Percentiles rank a stretch among this genome's conserved stretches.
phyloP scores from a whole-genome alignment of 768 basidiomycete genomes.

The Omphalotus guepiniiformis region DNA sequence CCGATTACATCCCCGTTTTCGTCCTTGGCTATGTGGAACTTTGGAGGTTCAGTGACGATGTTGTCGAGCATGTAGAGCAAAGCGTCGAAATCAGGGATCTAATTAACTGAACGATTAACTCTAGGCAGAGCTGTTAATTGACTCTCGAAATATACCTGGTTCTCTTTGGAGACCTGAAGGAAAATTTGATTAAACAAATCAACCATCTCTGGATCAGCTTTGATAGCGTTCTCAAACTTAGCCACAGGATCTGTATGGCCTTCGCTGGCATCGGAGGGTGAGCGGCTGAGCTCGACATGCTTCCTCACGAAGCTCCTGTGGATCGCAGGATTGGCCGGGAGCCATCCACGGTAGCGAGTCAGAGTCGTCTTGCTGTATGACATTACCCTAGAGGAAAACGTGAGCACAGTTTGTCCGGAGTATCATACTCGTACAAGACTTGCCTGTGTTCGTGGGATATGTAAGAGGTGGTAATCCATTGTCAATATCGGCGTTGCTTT shows the following conservation, averaged over 20 bases:
- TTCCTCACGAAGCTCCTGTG: conserved; percentile 2
- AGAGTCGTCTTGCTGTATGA: conserved; percentile 5
- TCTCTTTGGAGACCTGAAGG: conserved; percentile 2
- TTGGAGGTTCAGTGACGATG: neutral
- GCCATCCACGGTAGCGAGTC: conserved; percentile 10
- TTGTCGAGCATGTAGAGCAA: neutral
- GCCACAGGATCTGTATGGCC: neutral
- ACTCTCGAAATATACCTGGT: neutral
- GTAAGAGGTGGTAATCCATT: no score
- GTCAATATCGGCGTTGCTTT: no score
- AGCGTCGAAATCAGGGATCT: neutral
- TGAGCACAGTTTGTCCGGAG: no score
- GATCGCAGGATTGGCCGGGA: conserved; percentile 1
- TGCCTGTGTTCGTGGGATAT: no score
- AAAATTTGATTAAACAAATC: conserved; percentile 8
- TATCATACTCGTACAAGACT: no score
- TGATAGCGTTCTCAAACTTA: conserved; percentile 2
- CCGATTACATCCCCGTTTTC: neutral
- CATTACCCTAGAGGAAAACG: no score
- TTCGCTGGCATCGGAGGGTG: neutral
- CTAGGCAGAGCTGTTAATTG: neutral
- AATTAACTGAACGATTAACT: neutral
- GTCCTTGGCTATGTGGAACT: neutral
- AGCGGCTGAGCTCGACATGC: neutral
- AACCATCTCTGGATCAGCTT: conserved; percentile 7